Evolutionary conservation across 2,329 filamentous ascomycete genomes (phyloP), one percentile per base, ranked within the genome.

Genomic region (Cryoendolithus antarcticus): DNA sequence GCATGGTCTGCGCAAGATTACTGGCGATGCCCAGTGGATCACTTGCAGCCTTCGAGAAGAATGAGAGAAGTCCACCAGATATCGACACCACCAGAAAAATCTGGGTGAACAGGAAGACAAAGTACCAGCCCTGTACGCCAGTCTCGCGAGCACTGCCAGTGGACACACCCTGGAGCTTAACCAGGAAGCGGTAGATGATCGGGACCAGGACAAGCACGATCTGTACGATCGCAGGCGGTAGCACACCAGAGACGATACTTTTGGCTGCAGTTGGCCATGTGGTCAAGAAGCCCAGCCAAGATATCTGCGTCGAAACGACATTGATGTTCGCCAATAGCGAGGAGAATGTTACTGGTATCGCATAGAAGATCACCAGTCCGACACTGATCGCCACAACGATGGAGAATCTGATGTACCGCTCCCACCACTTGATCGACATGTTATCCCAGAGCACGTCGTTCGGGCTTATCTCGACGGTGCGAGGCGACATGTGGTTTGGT

Each of bases 391-490:
- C 61, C 24, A 85, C 63, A 8, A 89, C 80, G 6, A 80, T 57
- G 29, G 67, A 72, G 2, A 77, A 78, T 21, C 86, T 75, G 24
- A 86, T 54, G 70, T 89, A 94, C 41, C 80, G 74, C 46, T 89
- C 80, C 86, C 88, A 96, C 89, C 91, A 96, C 39, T 74, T 77
- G 51, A 95, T 82, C 0, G 86, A 88, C 80, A 98, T 89, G 56
- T 98, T 98, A 48, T 93, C 85, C 91, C 91, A 98, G 31, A 93
- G 72, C 6, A 98, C 86, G 56, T 96, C 88, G 32, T 80, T 80
- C 1, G 91, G 91, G 5, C 86, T 86, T 34, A 98, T 86, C 57
- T 98, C 91, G n/a, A 94, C 82, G 31, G 84, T 74, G 21, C 91
- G 77, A 1, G 91, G 91, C 1, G 85, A 74, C 91, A 98, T 98